Percentiles rank a stretch among this genome's conserved stretches.
Evolutionary conservation across 1,284 basidiomycete genomes (phyloP).

Genomic region (Porogramme epimiltina): DNA sequence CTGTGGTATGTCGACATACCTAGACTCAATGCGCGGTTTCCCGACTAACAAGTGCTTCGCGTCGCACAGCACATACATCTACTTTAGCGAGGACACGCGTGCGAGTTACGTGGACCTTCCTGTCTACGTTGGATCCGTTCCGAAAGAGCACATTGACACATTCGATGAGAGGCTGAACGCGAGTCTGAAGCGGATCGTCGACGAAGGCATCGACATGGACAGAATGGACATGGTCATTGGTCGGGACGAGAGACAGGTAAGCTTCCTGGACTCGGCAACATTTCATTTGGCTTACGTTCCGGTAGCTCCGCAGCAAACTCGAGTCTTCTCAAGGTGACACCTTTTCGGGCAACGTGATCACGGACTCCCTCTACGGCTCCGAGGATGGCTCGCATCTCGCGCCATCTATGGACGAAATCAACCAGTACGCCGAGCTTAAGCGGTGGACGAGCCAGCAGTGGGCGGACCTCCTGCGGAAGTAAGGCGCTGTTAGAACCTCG

Average conservation of each 20-base stretch:
- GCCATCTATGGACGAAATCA: constrained; percentile 79
- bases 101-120: constrained; percentile 76
- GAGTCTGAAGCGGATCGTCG: constrained; percentile 73
- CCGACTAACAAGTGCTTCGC: not conserved
- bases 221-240: constrained; percentile 89
- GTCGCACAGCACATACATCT: constrained; percentile 72
- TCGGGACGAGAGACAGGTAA: constrained; percentile 79
- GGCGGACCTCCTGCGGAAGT: constrained; percentile 82
- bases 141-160: constrained; percentile 73
- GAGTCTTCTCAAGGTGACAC: constrained; percentile 79
- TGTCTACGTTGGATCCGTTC: constrained; percentile 85
- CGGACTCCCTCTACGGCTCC: constrained; percentile 88
- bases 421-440: constrained; percentile 67
- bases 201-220: constrained; percentile 88
- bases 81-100: constrained; percentile 80
- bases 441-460: constrained; percentile 81
- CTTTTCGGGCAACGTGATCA: constrained; percentile 74
- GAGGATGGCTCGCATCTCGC: constrained; percentile 83
- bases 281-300: constrained; percentile 1
- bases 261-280: not conserved
- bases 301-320: constrained; percentile 70
- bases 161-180: constrained; percentile 74
- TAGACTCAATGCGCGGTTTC: not conserved
- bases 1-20: constrained; percentile 81
- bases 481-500: constrained; percentile 21